Percentiles rank a stretch among this genome's conserved stretches.
Conservation (phyloP, 2,329 filamentous ascomycete genomes). For the Fusarium lateritium region DNA sequence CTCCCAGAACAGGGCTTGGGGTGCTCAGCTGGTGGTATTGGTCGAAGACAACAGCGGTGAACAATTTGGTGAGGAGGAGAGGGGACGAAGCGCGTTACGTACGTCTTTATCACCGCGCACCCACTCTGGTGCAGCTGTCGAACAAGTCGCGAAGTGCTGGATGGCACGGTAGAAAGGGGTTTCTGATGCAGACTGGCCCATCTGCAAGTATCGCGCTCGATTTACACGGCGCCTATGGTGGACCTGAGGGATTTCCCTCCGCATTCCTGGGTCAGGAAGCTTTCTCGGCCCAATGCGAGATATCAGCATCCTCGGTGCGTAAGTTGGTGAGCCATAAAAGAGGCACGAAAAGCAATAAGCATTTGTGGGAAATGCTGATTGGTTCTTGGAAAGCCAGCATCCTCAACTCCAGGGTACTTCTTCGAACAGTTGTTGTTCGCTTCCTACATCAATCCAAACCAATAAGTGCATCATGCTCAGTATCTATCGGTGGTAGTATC, state of each 20-base stretch:
- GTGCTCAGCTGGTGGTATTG: slow-evolving; percentile 39
- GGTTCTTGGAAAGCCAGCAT: background rate
- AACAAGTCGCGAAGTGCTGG: slow-evolving; percentile 39
- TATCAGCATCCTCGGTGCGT: slow-evolving; percentile 2
- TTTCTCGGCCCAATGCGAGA: slow-evolving; percentile 18
- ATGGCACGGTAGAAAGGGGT: slow-evolving; percentile 44
- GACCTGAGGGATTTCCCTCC: slow-evolving; percentile 55
- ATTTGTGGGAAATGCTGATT: background rate
- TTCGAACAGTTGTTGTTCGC: background rate
- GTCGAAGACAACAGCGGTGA: slow-evolving; percentile 47
- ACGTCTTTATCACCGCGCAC: slow-evolving; percentile 33
- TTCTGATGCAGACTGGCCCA: slow-evolving; percentile 31
- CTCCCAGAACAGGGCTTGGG: slow-evolving; percentile 43
- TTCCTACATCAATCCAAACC: background rate
- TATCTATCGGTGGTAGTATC: background rate
- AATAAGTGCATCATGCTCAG: background rate
- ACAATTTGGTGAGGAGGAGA: slow-evolving; percentile 29
- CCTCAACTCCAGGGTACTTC: background rate
- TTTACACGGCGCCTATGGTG: slow-evolving; percentile 40
- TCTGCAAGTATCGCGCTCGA: slow-evolving; percentile 19
- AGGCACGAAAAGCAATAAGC: slow-evolving; percentile 1
- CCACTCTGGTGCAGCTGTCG: slow-evolving; percentile 42
- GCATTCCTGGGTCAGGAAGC: slow-evolving; percentile 41
- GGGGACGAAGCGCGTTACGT: slow-evolving; percentile 36
- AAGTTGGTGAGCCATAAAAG: slow-evolving; percentile 4